phyloP scores from a whole-genome alignment of 805 yeast genomes.

The Starmerella cellae region DNA sequence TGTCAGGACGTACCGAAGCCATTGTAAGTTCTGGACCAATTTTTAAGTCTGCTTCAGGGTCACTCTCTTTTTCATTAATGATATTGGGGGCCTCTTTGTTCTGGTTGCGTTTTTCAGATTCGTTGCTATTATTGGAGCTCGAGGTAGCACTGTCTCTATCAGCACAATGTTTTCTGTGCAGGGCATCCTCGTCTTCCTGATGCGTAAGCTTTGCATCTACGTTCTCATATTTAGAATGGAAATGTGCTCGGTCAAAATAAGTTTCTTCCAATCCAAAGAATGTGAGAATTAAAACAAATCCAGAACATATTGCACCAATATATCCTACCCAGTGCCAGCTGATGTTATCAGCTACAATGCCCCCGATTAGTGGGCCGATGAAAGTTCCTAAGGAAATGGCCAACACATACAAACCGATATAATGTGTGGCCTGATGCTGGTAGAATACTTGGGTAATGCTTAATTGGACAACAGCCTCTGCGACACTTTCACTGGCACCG shows the following conservation, averaged over 20 bases:
- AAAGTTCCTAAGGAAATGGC: conserved; percentile 67
- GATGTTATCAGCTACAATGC: conserved; percentile 46
- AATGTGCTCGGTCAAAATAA: conserved; percentile 30
- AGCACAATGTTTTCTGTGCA: no score
- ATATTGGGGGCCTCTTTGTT: neutral
- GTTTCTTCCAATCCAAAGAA: conserved; percentile 61
- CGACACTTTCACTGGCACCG: conserved; percentile 73
- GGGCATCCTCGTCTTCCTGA: neutral
- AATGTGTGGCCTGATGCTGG: conserved; percentile 63
- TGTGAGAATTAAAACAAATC: conserved; percentile 40
- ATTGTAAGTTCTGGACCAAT: neutral
- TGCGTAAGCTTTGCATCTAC: neutral
- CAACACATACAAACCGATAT: conserved; percentile 58
- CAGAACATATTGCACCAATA: conserved; percentile 51
- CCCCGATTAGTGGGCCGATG: conserved; percentile 67
- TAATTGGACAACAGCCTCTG: conserved; percentile 61
- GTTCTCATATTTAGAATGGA: conserved; percentile 1
- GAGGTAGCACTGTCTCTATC: neutral
- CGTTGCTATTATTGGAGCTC: neutral
- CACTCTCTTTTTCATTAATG: neutral
- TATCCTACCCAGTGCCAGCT: conserved; percentile 75
- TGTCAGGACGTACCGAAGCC: conserved; percentile 13
- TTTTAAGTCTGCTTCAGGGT: neutral
- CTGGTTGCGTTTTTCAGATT: neutral
- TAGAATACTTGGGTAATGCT: conserved; percentile 55